Conservation (phyloP, 1,284 basidiomycete species). For the Tetrapyrgos nigripes region DNA sequence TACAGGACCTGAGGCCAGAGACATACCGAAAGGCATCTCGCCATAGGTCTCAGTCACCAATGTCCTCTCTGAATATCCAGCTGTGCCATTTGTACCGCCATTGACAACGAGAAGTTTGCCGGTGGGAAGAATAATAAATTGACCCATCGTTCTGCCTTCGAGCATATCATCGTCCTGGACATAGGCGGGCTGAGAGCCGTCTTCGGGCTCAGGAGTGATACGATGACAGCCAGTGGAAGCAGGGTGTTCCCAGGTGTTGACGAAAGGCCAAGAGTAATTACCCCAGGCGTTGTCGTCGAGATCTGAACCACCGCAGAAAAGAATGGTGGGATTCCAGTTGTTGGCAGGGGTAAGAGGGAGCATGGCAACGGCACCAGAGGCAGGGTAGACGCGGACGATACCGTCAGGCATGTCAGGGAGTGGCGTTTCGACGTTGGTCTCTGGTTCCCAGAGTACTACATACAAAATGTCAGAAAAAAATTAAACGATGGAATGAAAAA, state of each 20-base stretch:
- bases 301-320: constrained; percentile 83
- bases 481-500: constrained; percentile 17
- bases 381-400: constrained; percentile 44
- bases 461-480: constrained; percentile 6
- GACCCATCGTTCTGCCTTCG: constrained; percentile 46
- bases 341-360: constrained; percentile 82
- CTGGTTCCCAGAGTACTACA: constrained; percentile 37
- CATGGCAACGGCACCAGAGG: constrained; percentile 82
- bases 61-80: constrained; percentile 54
- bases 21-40: constrained; percentile 59
- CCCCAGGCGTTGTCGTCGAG: constrained; percentile 66
- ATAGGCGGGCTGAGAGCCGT: constrained; percentile 30
- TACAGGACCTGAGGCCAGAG: constrained; percentile 69
- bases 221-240: constrained; percentile 67
- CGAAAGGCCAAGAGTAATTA: constrained; percentile 62
- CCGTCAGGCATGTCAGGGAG: constrained; percentile 57
- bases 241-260: constrained; percentile 60
- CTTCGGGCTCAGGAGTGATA: constrained; percentile 13
- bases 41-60: constrained; percentile 35
- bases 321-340: constrained; percentile 77
- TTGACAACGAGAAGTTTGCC: constrained; percentile 71
- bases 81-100: constrained; percentile 69
- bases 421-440: constrained; percentile 54
- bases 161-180: constrained; percentile 78
- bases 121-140: constrained; percentile 12